phyloP scores from a whole-genome alignment of 1,139 yeast species.

The Debaryomyces psychrophilus region DNA sequence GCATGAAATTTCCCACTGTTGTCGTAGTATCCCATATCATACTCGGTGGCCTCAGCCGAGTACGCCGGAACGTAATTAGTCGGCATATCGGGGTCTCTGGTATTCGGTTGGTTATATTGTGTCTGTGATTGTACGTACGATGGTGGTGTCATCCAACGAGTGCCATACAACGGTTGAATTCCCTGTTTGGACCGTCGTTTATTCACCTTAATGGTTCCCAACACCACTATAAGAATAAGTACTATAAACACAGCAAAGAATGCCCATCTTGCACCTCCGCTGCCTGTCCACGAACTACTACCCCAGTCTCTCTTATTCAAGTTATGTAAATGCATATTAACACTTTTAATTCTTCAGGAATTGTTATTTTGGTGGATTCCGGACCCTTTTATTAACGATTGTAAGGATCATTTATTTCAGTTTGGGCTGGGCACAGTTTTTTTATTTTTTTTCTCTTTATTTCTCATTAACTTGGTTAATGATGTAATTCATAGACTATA shows the following conservation, averaged over 20 bases:
- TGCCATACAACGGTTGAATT: slow-evolving; percentile 72
- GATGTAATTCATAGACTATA: neutral
- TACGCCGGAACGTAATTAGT: slow-evolving; percentile 64
- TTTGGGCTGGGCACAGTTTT: slow-evolving; percentile 8
- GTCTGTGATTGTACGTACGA: slow-evolving; percentile 75
- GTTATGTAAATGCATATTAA: slow-evolving; percentile 1
- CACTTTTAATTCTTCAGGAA: neutral
- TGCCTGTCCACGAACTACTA: slow-evolving; percentile 23
- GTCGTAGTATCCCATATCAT: slow-evolving; percentile 84
- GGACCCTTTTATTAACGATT: neutral
- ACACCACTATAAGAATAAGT: slow-evolving; percentile 50
- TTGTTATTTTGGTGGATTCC: neutral
- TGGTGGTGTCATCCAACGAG: slow-evolving; percentile 93
- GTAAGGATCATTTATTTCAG: slow-evolving; percentile 5
- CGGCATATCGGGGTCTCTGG: slow-evolving; percentile 36
- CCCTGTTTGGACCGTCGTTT: slow-evolving; percentile 64
- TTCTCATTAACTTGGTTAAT: no score
- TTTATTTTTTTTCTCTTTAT: neutral
- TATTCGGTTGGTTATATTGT: slow-evolving; percentile 52
- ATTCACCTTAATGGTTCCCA: slow-evolving; percentile 61
- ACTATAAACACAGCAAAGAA: slow-evolving; percentile 56
- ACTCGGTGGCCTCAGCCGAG: slow-evolving; percentile 63
- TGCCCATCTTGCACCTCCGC: slow-evolving; percentile 57
- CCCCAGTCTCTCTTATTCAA: slow-evolving; percentile 16
- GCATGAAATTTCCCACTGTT: slow-evolving; percentile 58